Evolutionary conservation across 371 early-diverging fungal species (phyloP).

Genomic region (Nematocida major): DNA sequence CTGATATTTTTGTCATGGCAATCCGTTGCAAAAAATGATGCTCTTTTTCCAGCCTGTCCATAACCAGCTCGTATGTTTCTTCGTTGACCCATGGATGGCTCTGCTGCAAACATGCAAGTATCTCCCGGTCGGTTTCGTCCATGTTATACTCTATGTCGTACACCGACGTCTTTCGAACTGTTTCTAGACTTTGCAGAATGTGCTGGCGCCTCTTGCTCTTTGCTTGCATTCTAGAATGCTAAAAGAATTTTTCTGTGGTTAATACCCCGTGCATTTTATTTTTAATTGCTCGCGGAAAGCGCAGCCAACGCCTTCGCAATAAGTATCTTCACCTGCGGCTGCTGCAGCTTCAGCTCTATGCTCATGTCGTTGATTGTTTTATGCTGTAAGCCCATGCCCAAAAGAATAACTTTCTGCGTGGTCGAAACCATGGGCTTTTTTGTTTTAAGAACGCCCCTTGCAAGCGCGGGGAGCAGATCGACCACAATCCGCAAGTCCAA

Average conservation of each 20-base stretch:
- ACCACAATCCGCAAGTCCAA: conserved; percentile 31
- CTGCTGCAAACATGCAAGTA: conserved; percentile 6
- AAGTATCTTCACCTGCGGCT: conserved; percentile 36
- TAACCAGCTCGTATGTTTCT: conserved; percentile 72
- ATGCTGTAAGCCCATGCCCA: conserved; percentile 30
- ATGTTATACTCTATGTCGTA: conserved; percentile 33
- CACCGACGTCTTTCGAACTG: neutral
- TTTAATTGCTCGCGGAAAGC: neutral
- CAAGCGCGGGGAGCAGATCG: conserved; percentile 36
- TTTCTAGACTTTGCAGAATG: neutral
- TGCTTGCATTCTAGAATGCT: neutral
- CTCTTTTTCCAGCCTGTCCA: conserved; percentile 84
- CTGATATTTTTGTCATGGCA: conserved; percentile 53
- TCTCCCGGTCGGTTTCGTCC: conserved; percentile 38
- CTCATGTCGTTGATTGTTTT: neutral
- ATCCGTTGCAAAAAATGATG: conserved; percentile 74
- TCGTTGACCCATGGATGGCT: conserved; percentile 30
- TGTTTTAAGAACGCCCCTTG: conserved; percentile 15
- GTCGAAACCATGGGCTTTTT: neutral
- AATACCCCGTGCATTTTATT: neutral
- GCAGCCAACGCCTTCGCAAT: conserved; percentile 38
- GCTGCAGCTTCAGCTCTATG: conserved; percentile 24
- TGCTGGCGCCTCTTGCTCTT: neutral
- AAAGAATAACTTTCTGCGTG: conserved; percentile 42
- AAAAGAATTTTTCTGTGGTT: neutral